Evolutionary conservation across 495 filamentous ascomycete genomes (phyloP).

Genomic region (Lichina pygmaea): DNA sequence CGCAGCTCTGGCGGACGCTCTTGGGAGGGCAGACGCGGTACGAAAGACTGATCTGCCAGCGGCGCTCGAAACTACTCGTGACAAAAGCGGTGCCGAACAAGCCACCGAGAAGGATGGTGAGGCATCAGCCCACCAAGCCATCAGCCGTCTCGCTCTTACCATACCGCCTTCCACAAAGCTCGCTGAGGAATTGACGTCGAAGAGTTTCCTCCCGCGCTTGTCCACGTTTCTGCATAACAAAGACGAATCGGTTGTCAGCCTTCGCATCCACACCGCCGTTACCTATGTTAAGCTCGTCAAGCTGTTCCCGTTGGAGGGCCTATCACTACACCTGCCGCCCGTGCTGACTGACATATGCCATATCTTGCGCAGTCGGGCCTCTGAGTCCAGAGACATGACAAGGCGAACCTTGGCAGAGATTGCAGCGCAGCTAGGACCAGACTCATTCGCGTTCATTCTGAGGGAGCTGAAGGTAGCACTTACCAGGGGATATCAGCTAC

Average conservation of each 20-base stretch:
- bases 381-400: conserved; percentile 74
- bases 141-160: conserved; percentile 27
- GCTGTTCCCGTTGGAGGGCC: conserved; percentile 41
- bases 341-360: conserved; percentile 79
- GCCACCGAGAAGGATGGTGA: conserved; percentile 7
- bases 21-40: conserved; percentile 24
- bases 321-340: conserved; percentile 46
- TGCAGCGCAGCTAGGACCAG: conserved; percentile 45
- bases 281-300: conserved; percentile 65
- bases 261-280: conserved; percentile 68
- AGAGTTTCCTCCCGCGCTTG: conserved; percentile 49
- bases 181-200: conserved; percentile 34
- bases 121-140: conserved; percentile 3
- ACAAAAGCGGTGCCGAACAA: conserved; percentile 9
- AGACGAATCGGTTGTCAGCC: conserved; percentile 74
- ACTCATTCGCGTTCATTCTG: conserved; percentile 73
- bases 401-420: conserved; percentile 70
- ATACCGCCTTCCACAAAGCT: conserved; percentile 46
- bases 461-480: conserved; percentile 72
- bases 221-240: conserved; percentile 71
- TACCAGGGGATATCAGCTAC: conserved; percentile 65
- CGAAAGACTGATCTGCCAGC: conserved; percentile 11
- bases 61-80: not conserved
- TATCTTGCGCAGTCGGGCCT: conserved; percentile 66
- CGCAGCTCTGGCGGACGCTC: conserved; percentile 49